Evolutionary conservation across 2,329 filamentous ascomycete genomes (phyloP).

Genomic region (Penicillium expansum): DNA sequence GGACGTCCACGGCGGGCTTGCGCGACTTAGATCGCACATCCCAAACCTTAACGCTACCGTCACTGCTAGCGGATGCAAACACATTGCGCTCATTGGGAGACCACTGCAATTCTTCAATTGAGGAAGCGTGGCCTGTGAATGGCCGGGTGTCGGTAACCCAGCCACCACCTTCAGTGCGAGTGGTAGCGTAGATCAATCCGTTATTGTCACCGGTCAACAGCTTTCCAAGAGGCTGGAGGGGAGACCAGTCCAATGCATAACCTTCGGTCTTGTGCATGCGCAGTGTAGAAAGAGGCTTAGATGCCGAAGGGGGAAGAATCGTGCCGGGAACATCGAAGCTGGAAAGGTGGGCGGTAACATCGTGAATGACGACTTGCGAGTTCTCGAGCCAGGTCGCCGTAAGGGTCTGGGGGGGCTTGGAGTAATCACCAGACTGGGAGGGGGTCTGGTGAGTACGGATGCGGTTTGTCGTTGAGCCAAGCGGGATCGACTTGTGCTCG

Average conservation of each 20-base stretch:
- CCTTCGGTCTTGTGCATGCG: constrained; percentile 90
- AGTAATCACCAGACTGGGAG: constrained; percentile 60
- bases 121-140: constrained; percentile 78
- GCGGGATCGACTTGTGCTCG: constrained; percentile 84
- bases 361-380: constrained; percentile 83
- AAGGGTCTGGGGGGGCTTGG: constrained; percentile 72
- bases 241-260: constrained; percentile 97
- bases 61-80: constrained; percentile 89
- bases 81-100: constrained; percentile 89
- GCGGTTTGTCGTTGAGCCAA: constrained; percentile 86
- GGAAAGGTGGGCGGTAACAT: constrained; percentile 82
- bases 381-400: constrained; percentile 93
- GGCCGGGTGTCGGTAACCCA: constrained; percentile 83
- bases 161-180: constrained; percentile 79
- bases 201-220: constrained; percentile 89
- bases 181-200: constrained; percentile 84
- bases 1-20: constrained; percentile 80
- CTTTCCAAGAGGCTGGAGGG: constrained; percentile 73
- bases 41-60: constrained; percentile 95
- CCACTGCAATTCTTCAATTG: constrained; percentile 96
- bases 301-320: constrained; percentile 74
- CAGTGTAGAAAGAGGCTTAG: constrained; percentile 83
- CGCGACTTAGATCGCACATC: constrained; percentile 88
- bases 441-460: constrained; percentile 83
- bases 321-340: constrained; percentile 89